These are phyloP conservation scores for Aspergillus arachidicola DNA, from an alignment of 2,329 filamentous ascomycete species.

Conservation along the genomic window DNA sequence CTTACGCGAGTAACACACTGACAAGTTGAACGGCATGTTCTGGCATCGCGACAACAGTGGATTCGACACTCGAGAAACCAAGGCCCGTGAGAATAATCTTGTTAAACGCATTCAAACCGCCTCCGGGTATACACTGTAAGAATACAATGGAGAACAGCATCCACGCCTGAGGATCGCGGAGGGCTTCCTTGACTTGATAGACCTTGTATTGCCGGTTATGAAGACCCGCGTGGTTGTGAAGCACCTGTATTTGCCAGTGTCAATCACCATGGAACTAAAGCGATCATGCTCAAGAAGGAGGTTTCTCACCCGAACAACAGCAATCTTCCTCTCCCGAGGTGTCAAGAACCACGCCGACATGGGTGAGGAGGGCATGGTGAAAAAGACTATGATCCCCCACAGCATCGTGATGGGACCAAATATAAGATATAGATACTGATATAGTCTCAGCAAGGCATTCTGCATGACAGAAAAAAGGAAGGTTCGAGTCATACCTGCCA, in stretches of 20 bases:
- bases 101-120: background rate
- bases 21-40: constrained; percentile 5
- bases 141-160: background rate
- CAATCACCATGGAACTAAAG: background rate
- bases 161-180: background rate
- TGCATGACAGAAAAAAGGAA: no score
- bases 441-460: background rate
- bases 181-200: background rate
- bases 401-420: background rate
- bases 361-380: background rate
- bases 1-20: background rate
- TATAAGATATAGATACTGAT: background rate
- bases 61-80: background rate
- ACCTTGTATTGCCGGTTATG: background rate
- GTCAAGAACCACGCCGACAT: background rate
- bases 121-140: constrained; percentile 1
- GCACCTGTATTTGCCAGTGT: background rate
- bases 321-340: background rate
- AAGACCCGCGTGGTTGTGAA: background rate
- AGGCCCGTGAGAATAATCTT: constrained; percentile 3
- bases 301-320: background rate
- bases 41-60: background rate
- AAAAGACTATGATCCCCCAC: background rate
- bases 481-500: background rate
- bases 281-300: background rate